A percentile compares a stretch with the other conserved stretches of the same genome.
phyloP scores from a whole-genome alignment of 805 yeast genomes.

The Candida gorgasii region DNA sequence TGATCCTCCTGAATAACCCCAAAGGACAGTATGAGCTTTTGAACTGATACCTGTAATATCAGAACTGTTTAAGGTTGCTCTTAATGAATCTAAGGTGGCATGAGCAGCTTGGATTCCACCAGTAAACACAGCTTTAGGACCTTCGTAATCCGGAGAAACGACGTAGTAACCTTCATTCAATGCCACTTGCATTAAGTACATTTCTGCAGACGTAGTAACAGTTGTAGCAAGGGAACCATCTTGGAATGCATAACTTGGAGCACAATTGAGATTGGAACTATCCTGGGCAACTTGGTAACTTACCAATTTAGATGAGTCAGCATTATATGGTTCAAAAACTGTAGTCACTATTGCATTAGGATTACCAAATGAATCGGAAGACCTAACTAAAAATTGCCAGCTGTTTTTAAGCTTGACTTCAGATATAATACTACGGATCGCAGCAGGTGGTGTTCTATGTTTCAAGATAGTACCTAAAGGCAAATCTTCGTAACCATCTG shows the following conservation, averaged over 20 bases:
- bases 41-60: slow-evolving; percentile 20
- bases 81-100: slow-evolving; percentile 30
- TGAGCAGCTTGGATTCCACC: slow-evolving; percentile 34
- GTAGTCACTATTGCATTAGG: slow-evolving; percentile 27
- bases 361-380: slow-evolving; percentile 25
- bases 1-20: slow-evolving; percentile 43
- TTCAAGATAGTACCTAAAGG: slow-evolving; percentile 25
- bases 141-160: slow-evolving; percentile 37
- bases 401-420: slow-evolving; percentile 21
- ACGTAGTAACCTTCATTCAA: slow-evolving; percentile 34
- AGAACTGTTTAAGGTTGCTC: slow-evolving; percentile 24
- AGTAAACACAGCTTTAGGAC: slow-evolving; percentile 30
- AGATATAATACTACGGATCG: slow-evolving; percentile 18
- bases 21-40: slow-evolving; percentile 22
- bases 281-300: slow-evolving; percentile 33
- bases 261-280: slow-evolving; percentile 26
- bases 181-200: slow-evolving; percentile 19
- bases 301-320: slow-evolving; percentile 25
- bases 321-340: slow-evolving; percentile 28
- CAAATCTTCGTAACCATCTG: slow-evolving; percentile 21
- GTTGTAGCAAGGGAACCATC: slow-evolving; percentile 16
- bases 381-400: slow-evolving; percentile 23
- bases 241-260: slow-evolving; percentile 27
- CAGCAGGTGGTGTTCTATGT: slow-evolving; percentile 20
- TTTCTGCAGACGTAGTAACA: slow-evolving; percentile 17